phyloP scores from a whole-genome alignment of 495 filamentous ascomycete species.

The Filosporella fistucella region DNA sequence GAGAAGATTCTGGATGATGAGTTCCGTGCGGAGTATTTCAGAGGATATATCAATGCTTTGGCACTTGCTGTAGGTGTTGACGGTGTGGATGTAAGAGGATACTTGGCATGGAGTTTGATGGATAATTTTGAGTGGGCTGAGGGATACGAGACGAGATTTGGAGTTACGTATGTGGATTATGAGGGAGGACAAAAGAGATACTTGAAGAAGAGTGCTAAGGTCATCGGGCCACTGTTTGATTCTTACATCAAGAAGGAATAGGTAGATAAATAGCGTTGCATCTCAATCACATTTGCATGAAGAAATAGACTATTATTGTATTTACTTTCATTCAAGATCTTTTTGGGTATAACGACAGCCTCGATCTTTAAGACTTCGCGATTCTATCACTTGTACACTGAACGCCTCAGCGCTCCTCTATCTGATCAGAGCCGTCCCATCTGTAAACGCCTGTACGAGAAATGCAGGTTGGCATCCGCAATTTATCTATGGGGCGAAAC shows the following conservation, averaged over 20 bases:
- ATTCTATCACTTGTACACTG: too few species aligned
- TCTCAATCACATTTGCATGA: too few species aligned
- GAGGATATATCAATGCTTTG: slow-evolving; percentile 68
- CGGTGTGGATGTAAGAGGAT: slow-evolving; percentile 65
- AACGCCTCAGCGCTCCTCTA: too few species aligned
- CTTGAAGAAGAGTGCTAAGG: slow-evolving; percentile 73
- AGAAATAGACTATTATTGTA: too few species aligned
- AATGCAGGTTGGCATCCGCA: too few species aligned
- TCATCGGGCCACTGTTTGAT: slow-evolving; percentile 59
- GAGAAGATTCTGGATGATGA: slow-evolving; percentile 69
- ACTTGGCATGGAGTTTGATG: slow-evolving; percentile 79
- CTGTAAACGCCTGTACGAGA: too few species aligned
- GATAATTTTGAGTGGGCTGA: slow-evolving; percentile 72
- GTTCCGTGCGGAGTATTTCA: slow-evolving; percentile 71
- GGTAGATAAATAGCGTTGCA: too few species aligned
- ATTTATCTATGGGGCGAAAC: too few species aligned
- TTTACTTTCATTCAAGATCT: too few species aligned
- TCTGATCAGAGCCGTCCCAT: too few species aligned
- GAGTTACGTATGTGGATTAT: slow-evolving; percentile 76
- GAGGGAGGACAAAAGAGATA: slow-evolving; percentile 67
- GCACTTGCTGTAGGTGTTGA: slow-evolving; percentile 61
- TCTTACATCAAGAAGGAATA: slow-evolving; percentile 46
- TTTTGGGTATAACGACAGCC: too few species aligned
- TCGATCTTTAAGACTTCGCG: too few species aligned
- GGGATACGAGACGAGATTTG: slow-evolving; percentile 80